Evolutionary conservation across 306 rosid species (phyloP), one percentile per base, ranked within the genome.

Genomic region (Begonia peltatifolia): DNA sequence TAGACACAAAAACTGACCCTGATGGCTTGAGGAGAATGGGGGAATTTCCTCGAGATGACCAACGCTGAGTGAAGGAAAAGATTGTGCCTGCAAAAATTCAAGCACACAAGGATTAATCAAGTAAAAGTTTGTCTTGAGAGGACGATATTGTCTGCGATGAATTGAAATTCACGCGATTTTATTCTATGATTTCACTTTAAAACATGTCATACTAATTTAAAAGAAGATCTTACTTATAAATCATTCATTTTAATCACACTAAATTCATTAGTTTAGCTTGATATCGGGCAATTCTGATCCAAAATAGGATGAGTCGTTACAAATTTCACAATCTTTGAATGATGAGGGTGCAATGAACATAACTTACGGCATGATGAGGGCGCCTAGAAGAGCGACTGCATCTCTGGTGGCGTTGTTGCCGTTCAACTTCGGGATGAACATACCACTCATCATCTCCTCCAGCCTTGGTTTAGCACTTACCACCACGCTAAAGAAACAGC

Each of bases 401-500:
- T 41, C 38, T 35, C 6, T 12, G 18, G 47, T 38, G 47, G 64
- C 64, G 5, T 47, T 38, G 15, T 38, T 17, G n/a, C 49, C 56
- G 0, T 41, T 16, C 47, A 60, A 38, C 11, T 49, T 60, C 12
- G 64, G 64, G 41, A 60, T 42, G 30, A 60, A 60, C 47, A 41
- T 38, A 2, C 64, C 64, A 12, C 35, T 50, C 41, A 60, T 4
- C 20, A 60, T 38, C 18, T 41, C 56, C 41, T 50, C 35, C 10
- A 42, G 18, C 10, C 38, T 60, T 12, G 56, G 49, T 41, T 41
- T 49, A 20, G 56, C 56, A 9, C 44, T 9, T 3, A 60, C 6
- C 56, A 60, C 42, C 47, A 60, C 64, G 12, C 47, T 42, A 13
- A 60, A 60, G 64, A 60, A 60, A 49, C 64, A 60, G 25, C 64